Evolutionary conservation across 2,329 filamentous ascomycete species (phyloP).

Genomic region (Talaromyces sp.): DNA sequence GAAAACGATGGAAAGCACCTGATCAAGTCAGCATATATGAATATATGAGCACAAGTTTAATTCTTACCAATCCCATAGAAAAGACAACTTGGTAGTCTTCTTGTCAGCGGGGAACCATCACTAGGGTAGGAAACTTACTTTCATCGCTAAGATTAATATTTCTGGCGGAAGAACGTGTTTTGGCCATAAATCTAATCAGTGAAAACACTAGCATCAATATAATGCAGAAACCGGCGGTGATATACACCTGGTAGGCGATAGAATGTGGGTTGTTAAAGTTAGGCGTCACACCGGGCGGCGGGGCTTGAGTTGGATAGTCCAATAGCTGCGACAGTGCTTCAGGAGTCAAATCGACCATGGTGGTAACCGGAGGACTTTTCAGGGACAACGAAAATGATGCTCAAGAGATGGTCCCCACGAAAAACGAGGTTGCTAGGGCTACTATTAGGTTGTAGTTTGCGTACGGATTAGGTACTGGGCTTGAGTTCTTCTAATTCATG

Average conservation of each 20-base stretch:
- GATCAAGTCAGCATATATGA: background rate
- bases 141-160: background rate
- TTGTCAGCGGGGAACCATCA: background rate
- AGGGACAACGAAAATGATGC: background rate
- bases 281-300: background rate
- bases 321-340: background rate
- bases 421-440: background rate
- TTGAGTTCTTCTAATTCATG: too few species aligned
- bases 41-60: background rate
- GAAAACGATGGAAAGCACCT: background rate
- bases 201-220: background rate
- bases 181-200: background rate
- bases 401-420: background rate
- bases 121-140: background rate
- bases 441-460: background rate
- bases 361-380: background rate
- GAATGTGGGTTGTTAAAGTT: background rate
- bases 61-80: background rate
- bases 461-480: too few species aligned
- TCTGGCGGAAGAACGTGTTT: background rate
- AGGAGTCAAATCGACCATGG: background rate
- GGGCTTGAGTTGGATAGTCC: background rate
- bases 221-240: background rate
- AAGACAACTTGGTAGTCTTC: background rate
- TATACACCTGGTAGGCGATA: background rate